Conservation (phyloP, 495 filamentous ascomycete genomes). For the Neurospora africana region DNA sequence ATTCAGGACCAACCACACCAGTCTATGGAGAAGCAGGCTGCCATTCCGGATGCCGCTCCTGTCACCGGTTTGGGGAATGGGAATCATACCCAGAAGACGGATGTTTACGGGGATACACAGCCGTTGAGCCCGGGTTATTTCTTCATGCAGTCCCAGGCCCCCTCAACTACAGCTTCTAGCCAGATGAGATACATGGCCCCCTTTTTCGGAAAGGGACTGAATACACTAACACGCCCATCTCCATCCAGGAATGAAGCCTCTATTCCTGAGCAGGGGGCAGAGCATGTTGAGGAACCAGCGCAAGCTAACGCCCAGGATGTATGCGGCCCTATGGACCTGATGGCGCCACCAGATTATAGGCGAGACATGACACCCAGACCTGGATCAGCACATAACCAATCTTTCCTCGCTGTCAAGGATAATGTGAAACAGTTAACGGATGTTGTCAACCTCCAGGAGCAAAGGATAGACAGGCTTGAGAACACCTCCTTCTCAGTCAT, state of each 20-base stretch:
- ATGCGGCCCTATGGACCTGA: neutral
- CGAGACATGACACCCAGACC: slow-evolving; percentile 7
- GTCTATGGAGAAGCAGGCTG: neutral
- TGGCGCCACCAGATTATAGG: neutral
- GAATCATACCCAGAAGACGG: slow-evolving; percentile 23
- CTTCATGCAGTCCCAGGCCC: slow-evolving; percentile 34
- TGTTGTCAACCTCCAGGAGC: slow-evolving; percentile 37
- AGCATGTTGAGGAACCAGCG: slow-evolving; percentile 11
- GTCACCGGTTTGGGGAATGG: slow-evolving; percentile 27
- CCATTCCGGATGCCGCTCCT: neutral
- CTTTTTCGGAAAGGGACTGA: slow-evolving; percentile 37
- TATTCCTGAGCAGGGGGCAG: slow-evolving; percentile 8
- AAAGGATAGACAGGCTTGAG: slow-evolving; percentile 50
- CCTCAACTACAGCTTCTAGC: slow-evolving; percentile 36
- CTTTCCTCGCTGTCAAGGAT: slow-evolving; percentile 6
- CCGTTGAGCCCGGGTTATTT: slow-evolving; percentile 44
- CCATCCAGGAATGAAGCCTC: slow-evolving; percentile 20
- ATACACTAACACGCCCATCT: slow-evolving; percentile 33
- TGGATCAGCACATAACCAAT: slow-evolving; percentile 4
- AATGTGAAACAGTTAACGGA: slow-evolving; percentile 26
- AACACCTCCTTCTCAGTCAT: slow-evolving; percentile 47
- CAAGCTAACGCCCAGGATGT: slow-evolving; percentile 6
- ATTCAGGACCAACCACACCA: slow-evolving; percentile 3
- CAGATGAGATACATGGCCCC: slow-evolving; percentile 35
- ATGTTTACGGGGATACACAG: slow-evolving; percentile 20